Evolutionary conservation across 352 stramenopile species (phyloP), one percentile per base, ranked within the genome.

Genomic region (Pythium utonaiense): DNA sequence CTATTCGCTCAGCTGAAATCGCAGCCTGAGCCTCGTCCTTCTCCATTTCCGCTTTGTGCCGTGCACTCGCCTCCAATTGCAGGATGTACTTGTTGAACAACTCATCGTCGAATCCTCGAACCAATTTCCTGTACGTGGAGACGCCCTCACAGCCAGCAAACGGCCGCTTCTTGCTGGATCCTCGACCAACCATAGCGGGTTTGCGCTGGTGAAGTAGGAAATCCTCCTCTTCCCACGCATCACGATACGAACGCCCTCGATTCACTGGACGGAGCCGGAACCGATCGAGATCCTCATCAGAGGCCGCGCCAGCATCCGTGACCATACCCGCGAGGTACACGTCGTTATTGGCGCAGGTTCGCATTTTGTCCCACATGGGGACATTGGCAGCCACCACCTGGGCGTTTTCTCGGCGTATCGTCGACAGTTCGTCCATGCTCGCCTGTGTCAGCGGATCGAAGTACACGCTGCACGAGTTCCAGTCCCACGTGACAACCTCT

Each of bases 101-200:
- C 33, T 85, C 74, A 42, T 93, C 86, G 52, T 95, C 77, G 56
- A 93, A 95, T 51, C 80, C 78, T 47, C 83, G 78, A 8, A 93
- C 86, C 9, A 95, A 62, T 14, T 91, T 71, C 13, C 70, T 70
- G 62, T 89, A 66, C 7, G 71, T 83, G 54, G 73, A 38, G 24
- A 91, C 51, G 1, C 54, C 28, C 28, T 76, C 51, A 21, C 76
- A 75, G 28, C 76, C 69, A 10, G 71, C 52, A 33, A 75, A 78
- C 12, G 63, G 69, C 12, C 64, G 53, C 54, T 80, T 78, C 66
- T 78, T 72, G 49, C 71, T 61, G 3, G 53, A 12, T 16, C 31
- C 34, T 34, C 60, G 31, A 17, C 27, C 27, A 42, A 47, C 57
- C 57, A 60, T 36, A 64, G 25, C 17, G 10, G 49, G 24, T 70